Conservation (phyloP, 106 monocot genomes). For the Platanthera guangdongensis region DNA sequence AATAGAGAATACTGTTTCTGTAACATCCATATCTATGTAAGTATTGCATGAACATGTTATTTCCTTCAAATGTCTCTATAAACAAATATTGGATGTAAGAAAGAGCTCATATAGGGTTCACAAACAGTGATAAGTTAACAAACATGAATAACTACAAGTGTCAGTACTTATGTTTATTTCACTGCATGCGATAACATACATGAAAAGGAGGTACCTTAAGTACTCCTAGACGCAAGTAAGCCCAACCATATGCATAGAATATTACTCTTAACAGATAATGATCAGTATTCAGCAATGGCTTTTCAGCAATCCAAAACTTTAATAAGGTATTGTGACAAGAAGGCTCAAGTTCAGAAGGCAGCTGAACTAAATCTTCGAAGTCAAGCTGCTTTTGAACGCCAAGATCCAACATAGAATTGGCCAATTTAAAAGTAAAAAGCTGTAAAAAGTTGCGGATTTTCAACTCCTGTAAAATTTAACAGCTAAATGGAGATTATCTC, state of each 20-base stretch:
- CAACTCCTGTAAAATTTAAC: conserved; percentile 18
- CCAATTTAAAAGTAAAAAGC: conserved; percentile 33
- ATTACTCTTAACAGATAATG: conserved; percentile 33
- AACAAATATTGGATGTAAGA: not conserved
- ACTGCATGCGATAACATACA: not conserved
- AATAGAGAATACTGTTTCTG: not conserved
- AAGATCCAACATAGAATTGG: conserved; percentile 41
- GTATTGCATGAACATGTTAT: not conserved
- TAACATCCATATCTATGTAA: not conserved
- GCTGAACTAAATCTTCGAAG: conserved; percentile 44
- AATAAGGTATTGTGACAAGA: conserved; percentile 34
- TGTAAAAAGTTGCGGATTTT: conserved; percentile 25
- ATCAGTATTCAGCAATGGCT: conserved; percentile 12
- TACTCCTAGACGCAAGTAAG: conserved; percentile 41
- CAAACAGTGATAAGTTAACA: not conserved
- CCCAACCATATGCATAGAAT: conserved; percentile 45
- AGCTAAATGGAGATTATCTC: not conserved
- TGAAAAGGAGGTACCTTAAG: conserved; percentile 27
- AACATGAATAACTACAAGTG: not conserved
- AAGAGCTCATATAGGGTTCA: not conserved
- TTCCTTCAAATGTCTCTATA: not conserved
- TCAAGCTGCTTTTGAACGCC: conserved; percentile 43
- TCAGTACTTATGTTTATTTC: not conserved
- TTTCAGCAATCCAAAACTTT: conserved; percentile 28
- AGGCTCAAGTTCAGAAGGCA: conserved; percentile 36